Conservation (phyloP, 805 yeast genomes). For the Kuraishia ogatae region DNA sequence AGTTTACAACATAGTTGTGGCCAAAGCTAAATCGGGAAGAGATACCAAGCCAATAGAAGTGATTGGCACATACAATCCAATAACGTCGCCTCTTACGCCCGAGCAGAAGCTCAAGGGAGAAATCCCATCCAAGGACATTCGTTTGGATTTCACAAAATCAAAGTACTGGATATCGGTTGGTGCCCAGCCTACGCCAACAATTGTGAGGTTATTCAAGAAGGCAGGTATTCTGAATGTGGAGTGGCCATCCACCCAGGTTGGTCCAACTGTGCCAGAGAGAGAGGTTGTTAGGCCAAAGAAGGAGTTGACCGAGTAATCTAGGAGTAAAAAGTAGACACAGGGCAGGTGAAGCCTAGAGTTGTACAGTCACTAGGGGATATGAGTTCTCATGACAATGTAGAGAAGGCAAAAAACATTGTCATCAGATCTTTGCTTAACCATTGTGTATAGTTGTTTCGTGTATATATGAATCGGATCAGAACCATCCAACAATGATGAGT, state of each 20-base stretch:
- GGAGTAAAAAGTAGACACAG: not conserved
- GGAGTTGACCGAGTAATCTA: conserved; percentile 2
- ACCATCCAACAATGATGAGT: no score
- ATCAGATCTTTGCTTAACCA: not conserved
- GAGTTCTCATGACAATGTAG: no score
- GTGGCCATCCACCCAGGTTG: conserved; percentile 43
- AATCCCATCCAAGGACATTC: conserved; percentile 65
- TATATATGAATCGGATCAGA: no score
- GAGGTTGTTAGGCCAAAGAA: conserved; percentile 8
- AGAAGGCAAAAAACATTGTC: not conserved
- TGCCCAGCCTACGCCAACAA: conserved; percentile 86
- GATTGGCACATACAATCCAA: conserved; percentile 86
- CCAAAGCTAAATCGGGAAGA: conserved; percentile 68
- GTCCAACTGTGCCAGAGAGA: conserved; percentile 12
- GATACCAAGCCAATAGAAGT: conserved; percentile 90
- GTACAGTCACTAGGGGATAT: no score
- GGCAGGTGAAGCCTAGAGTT: not conserved
- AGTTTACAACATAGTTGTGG: conserved; percentile 84
- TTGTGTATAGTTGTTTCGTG: no score
- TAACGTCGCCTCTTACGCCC: conserved; percentile 59
- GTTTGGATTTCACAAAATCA: conserved; percentile 79
- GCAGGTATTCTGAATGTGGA: conserved; percentile 59
- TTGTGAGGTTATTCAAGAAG: conserved; percentile 65
- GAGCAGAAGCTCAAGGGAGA: conserved; percentile 47
- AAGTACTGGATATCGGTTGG: conserved; percentile 98